phyloP scores from a whole-genome alignment of 2,329 filamentous ascomycete genomes.

The Colletotrichum acutatum region DNA sequence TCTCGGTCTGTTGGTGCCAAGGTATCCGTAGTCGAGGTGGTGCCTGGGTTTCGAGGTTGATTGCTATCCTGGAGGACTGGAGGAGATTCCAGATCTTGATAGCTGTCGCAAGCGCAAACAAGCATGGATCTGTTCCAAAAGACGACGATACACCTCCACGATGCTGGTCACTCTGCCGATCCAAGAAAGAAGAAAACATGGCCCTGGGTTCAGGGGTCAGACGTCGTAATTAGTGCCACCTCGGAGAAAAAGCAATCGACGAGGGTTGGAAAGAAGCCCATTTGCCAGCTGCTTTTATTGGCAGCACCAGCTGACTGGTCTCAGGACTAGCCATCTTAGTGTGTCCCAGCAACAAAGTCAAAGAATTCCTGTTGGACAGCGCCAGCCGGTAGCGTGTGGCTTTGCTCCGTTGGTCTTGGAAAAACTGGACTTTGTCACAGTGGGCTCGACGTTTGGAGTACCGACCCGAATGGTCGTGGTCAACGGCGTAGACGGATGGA shows the following conservation, averaged over 20 bases:
- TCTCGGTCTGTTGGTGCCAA: neutral
- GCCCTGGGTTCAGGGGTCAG: constrained; percentile 16
- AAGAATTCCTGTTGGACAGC: constrained; percentile 18
- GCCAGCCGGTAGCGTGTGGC: constrained; percentile 3
- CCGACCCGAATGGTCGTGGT: neutral
- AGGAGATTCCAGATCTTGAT: neutral
- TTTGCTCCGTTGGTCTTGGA: neutral
- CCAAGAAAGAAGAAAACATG: constrained; percentile 1
- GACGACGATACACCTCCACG: constrained; percentile 8
- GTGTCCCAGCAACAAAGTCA: constrained; percentile 21
- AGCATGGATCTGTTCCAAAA: constrained; percentile 6
- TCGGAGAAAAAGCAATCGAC: constrained; percentile 28
- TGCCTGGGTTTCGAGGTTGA: neutral
- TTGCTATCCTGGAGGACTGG: neutral
- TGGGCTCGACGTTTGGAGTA: neutral
- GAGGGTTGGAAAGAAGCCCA: constrained; percentile 31
- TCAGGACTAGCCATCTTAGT: constrained; percentile 15
- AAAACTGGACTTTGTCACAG: neutral
- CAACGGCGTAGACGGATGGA: neutral
- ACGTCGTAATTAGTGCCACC: neutral
- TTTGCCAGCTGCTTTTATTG: constrained; percentile 32
- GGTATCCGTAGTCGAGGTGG: neutral
- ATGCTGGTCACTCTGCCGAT: constrained; percentile 2
- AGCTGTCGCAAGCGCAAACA: constrained; percentile 11
- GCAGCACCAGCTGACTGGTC: constrained; percentile 22